phyloP scores from a whole-genome alignment of 2,329 filamentous ascomycete genomes.

The Ramularia collo-cygni region DNA sequence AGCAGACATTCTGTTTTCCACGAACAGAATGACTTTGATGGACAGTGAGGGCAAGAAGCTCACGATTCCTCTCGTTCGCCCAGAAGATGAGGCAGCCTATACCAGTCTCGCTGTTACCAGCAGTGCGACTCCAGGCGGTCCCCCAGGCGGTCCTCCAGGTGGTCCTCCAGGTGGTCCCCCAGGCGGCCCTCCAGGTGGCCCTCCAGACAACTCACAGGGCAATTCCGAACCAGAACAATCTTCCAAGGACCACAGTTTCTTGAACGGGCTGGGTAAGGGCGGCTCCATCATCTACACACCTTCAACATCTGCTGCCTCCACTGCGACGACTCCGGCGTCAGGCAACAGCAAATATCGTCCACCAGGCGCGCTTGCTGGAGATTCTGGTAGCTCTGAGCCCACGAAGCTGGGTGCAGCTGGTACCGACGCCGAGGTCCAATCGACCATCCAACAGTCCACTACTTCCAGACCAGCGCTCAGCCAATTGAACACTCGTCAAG shows the following conservation, averaged over 20 bases:
- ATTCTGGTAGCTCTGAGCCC: constrained; percentile 14
- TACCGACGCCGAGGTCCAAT: constrained; percentile 20
- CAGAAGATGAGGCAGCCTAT: constrained; percentile 77
- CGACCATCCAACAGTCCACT: constrained; percentile 19
- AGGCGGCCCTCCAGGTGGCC: no score
- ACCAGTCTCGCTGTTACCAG: constrained; percentile 63
- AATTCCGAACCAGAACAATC: constrained; percentile 49
- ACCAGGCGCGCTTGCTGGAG: constrained; percentile 23
- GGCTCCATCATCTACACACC: constrained; percentile 19
- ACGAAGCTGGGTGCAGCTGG: constrained; percentile 18
- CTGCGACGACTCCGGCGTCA: no score
- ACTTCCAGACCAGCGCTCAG: constrained; percentile 21
- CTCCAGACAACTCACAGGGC: no score
- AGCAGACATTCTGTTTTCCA: constrained; percentile 85
- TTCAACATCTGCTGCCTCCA: constrained; percentile 22
- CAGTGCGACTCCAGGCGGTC: constrained; percentile 10
- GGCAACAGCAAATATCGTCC: constrained; percentile 28
- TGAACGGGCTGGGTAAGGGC: constrained; percentile 29
- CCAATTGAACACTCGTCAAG: constrained; percentile 18
- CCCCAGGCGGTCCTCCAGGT: neutral
- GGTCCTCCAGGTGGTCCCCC: no score
- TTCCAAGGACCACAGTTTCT: constrained; percentile 34
- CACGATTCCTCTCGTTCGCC: constrained; percentile 84
- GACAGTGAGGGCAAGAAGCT: constrained; percentile 82
- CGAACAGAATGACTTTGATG: constrained; percentile 80